Evolutionary conservation across 805 yeast genomes (phyloP).

Genomic region (Metschnikowia corniflorae): DNA sequence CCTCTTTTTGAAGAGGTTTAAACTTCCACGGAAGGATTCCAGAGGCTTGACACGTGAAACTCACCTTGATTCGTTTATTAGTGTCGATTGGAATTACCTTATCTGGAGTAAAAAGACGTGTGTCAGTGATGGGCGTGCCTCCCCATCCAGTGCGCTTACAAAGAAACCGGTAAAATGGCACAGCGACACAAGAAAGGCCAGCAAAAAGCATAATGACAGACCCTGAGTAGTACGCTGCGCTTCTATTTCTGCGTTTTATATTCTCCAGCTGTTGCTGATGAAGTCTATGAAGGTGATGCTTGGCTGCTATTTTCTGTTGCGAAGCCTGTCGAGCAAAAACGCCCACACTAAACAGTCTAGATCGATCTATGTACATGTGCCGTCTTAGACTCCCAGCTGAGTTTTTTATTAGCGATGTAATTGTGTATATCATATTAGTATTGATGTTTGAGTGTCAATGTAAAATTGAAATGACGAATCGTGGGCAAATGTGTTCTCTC

Average conservation of each 20-base stretch:
- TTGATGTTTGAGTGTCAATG: too few species aligned
- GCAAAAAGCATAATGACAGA: conserved; percentile 69
- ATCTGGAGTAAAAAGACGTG: conserved; percentile 75
- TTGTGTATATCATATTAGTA: too few species aligned
- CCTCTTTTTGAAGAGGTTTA: conserved; percentile 91
- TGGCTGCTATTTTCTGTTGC: conserved; percentile 3
- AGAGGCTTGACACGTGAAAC: conserved; percentile 89
- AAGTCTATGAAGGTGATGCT: conserved; percentile 6
- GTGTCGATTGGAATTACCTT: conserved; percentile 85
- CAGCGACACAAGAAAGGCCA: conserved; percentile 84
- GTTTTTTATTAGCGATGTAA: too few species aligned
- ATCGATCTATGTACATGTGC: too few species aligned
- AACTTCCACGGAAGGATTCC: conserved; percentile 92
- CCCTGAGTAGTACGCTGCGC: conserved; percentile 62
- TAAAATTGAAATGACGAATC: too few species aligned
- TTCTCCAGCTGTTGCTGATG: conserved; percentile 25
- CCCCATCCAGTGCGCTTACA: conserved; percentile 96
- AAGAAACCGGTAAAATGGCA: conserved; percentile 85
- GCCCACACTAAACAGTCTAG: conserved; percentile 1
- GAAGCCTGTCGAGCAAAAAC: conserved; percentile 4
- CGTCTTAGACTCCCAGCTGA: too few species aligned
- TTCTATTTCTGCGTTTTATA: conserved; percentile 38
- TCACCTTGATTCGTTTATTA: conserved; percentile 73
- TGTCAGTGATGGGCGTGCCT: conserved; percentile 90
- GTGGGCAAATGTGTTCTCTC: too few species aligned